Base-by-base conservation (phyloP, 2,329 filamentous ascomycete species). In the Arachnomyces sp. region DNA sequence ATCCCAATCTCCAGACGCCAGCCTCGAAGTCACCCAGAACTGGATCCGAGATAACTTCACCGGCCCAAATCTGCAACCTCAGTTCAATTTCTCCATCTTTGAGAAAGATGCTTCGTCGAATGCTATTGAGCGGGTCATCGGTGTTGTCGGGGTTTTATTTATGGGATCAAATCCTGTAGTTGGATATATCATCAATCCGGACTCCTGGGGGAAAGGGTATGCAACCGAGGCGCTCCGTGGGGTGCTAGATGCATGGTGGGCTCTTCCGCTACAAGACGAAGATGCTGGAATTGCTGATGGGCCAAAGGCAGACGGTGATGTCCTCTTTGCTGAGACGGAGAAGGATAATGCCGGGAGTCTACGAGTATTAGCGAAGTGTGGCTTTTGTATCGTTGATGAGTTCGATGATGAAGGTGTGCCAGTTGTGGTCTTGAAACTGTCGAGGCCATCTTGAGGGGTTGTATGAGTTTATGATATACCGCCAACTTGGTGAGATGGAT, bases 121-220 rank as follows among this genome's bases (percentile, higher is more conserved):
- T 25, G 21, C 9, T 25, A 5, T 25, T 8, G 42, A 36, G 5
- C 18, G 31, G 4, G 25, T 45, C 16, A 45, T 49, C 16, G 47
- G 47, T 7, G 18, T 28, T 9, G 18, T 47, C 3, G 42, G 40
- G n/a, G 33, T 49, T 14, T 45, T 45, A 28, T 31, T 40, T 7
- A 34, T 49, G 16, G 21, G 34, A 6, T 45, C 47, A 7, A 14
- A 37, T 13, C 39, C 47, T 12, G 44, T 42, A 33, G 28, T 49
- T 12, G 47, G 47, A 3, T 49, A 49, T 32, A 25, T 30, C 21
- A 39, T 45, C 25, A 25, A 38, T 11, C 30, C 34, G 8, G 38
- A 38, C 13, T 32, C 33, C 34, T 32, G 34, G 32, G 43, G 47
- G 3, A 45, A 44, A 32, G 47, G 47, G 29, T 49, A 49, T 14